These are phyloP conservation scores for Ganoderma lucidum DNA, from an alignment of 1,284 basidiomycete genomes.

Conservation along the genomic window DNA sequence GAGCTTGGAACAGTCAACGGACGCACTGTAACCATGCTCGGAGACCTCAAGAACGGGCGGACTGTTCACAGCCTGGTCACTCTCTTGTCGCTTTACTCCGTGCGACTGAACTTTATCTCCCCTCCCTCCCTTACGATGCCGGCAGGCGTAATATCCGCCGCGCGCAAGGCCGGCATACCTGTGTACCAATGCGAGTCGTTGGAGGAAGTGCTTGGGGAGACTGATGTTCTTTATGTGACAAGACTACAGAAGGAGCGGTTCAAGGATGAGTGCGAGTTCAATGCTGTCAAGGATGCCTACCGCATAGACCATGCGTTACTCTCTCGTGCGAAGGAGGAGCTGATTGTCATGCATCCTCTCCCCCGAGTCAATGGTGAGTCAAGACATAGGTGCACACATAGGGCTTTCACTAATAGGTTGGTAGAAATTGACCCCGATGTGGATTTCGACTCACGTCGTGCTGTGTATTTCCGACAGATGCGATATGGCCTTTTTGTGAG, in stretches of 20 bases:
- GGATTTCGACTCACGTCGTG: slow-evolving; percentile 94
- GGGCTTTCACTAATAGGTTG: neutral
- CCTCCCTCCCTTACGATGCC: slow-evolving; percentile 95
- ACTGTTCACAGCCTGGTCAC: slow-evolving; percentile 98
- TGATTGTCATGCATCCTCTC: slow-evolving; percentile 99
- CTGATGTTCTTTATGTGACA: slow-evolving; percentile 98
- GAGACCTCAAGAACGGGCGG: slow-evolving; percentile 98
- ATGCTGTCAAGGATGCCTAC: slow-evolving; percentile 92
- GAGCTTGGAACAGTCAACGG: slow-evolving; percentile 99
- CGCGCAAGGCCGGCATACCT: slow-evolving; percentile 82
- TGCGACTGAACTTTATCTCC: slow-evolving; percentile 96
- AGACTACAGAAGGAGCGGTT: slow-evolving; percentile 98
- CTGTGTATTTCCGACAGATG: slow-evolving; percentile 99
- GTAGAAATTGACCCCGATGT: slow-evolving; percentile 98
- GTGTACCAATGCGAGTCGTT: slow-evolving; percentile 87
- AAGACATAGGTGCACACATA: neutral
- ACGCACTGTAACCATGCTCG: slow-evolving; percentile 92
- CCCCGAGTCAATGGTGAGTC: slow-evolving; percentile 85
- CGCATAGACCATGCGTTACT: slow-evolving; percentile 94
- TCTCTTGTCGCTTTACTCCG: slow-evolving; percentile 91
- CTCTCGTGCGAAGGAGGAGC: slow-evolving; percentile 91
- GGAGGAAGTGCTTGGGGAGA: slow-evolving; percentile 90
- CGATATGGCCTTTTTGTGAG: slow-evolving; percentile 96
- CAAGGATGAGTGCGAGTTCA: slow-evolving; percentile 83
- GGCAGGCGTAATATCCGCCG: slow-evolving; percentile 82